Evolutionary conservation across 768 basidiomycete genomes (phyloP).

Genomic region (Hygrocybe punicea): DNA sequence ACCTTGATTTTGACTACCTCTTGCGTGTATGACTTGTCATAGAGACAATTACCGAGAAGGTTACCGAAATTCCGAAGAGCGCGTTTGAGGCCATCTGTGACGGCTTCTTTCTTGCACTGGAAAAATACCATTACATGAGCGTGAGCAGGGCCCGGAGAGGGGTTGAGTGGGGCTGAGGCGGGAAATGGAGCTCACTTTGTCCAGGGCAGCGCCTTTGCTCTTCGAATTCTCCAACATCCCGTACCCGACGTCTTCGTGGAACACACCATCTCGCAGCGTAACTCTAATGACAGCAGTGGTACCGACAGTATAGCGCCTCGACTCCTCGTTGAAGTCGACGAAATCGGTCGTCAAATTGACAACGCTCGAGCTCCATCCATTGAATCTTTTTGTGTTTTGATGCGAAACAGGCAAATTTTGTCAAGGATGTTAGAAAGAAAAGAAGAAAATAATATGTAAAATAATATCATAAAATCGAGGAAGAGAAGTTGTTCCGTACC

Average conservation of each 20-base stretch:
- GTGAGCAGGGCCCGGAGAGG: too few relatives aligned
- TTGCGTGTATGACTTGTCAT: constrained; percentile 85
- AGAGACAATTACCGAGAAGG: constrained; percentile 93
- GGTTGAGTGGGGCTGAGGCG: too few relatives aligned
- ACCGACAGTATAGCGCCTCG: constrained; percentile 63
- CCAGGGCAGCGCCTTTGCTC: constrained; percentile 79
- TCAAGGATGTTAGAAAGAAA: too few relatives aligned
- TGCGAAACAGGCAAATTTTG: too few relatives aligned
- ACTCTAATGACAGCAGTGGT: constrained; percentile 85
- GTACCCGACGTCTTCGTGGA: constrained; percentile 93
- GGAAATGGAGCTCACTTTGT: constrained; percentile 61
- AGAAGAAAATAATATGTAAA: too few relatives aligned
- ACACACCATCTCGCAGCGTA: constrained; percentile 81
- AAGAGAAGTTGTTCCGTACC: constrained; percentile 26
- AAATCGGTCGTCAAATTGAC: constrained; percentile 75
- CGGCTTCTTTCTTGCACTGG: constrained; percentile 97
- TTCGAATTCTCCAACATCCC: constrained; percentile 82
- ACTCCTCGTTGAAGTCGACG: constrained; percentile 69
- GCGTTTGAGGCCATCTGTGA: constrained; percentile 92
- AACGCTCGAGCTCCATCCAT: constrained; percentile 87
- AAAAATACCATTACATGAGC: not conserved
- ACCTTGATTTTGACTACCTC: constrained; percentile 88
- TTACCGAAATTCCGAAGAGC: constrained; percentile 91
- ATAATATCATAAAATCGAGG: too few relatives aligned
- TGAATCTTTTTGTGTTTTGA: constrained; percentile 47